Base-by-base conservation (phyloP, 2,329 filamentous ascomycete genomes). In the Fusarium buharicum region DNA sequence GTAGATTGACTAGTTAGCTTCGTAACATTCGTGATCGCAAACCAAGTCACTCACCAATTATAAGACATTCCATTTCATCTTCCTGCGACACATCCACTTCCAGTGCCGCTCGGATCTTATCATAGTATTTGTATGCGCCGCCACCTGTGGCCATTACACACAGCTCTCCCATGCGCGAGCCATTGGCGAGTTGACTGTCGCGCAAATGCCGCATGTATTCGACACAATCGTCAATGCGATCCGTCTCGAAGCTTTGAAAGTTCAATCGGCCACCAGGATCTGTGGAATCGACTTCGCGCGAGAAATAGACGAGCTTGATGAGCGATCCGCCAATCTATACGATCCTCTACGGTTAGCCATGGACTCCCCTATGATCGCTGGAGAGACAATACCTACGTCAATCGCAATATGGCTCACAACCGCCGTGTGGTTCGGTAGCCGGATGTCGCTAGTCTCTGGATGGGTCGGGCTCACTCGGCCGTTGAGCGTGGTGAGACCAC, bases 11-110 rank as follows among this genome's bases (percentile, higher is more conserved):
- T 13, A 13, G 40, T 69, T 43, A 70, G 63, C 30, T 39, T 16
- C 18, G 12, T 14, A 27, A 18, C 6, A 20, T 20, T 4, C 6
- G 8, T 30, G 18, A 33, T 14, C n/a, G 38, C 37, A 9, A 41
- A n/a, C n/a, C 36, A 36, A 24, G 20, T 11, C 5, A 66, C 81
- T 64, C 76, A 93, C 91, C 93, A 71, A 95, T 95, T 64, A 99
- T 99, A 55, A 99, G 80, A 74, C 95, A 99, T 76, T 97, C 93
- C 95, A 99, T 99, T 79, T 99, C 95, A 72, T 99, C 95, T 77
- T 98, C 95, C 38, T 93, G 84, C 70, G 93, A 81, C 17, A 99
- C 93, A 73, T 97, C 90, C 2, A 97, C 91, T 13, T 91, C 91
- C 46, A 99, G 80, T 5, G 89, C 87, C 61, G 94, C 86, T 72